Evolutionary conservation across 1,284 basidiomycete genomes (phyloP), one percentile per base, ranked within the genome.

Genomic region (Ustilago bromivora): DNA sequence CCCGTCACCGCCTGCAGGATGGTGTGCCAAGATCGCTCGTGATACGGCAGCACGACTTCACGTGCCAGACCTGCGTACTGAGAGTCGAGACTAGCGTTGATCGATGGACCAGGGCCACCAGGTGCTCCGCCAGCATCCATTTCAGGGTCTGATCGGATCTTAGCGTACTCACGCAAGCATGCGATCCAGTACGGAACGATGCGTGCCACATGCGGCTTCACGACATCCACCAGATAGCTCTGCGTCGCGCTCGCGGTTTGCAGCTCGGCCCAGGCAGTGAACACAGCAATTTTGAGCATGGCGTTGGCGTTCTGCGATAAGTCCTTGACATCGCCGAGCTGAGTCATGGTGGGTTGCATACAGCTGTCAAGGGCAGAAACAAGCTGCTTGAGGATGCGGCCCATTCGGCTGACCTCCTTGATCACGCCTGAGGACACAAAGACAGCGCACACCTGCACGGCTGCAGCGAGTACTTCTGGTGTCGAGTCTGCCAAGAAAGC

Each of bases 341-440:
- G 92, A 2, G 94, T 87, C 89, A 93, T 94, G 4, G 92, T 92
- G 6, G 92, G 90, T 68, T 93, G 95, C 95, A 80, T 46, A 49
- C 62, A 61, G 40, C 54, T 71, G 69, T 96, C 93, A n/a, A 99
- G 88, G 1, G 96, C 94, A 2, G 90, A 78, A 10, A 82, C 80
- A 10, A 99, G 88, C 23, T 97, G 89, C 86, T 94, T 97, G 57
- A 98, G 88, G 61, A 99, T 97, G 41, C 97, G 91, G 0, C 96
- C 96, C 95, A 98, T 98, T 66, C 93, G 89, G 57, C 88, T 88
- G 9, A 95, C 90, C 85, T 98, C 94, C 84, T 93, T 94, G 56
- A 98, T 92, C 23, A 98, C 92, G n/a, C 97, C 97, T 76, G 93
- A 95, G 0, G 95, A 95, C 2, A 99, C 94, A 84, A 97, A 99